These are phyloP conservation scores for Tetrahymena elliotti DNA, from an alignment of 73 alveolate species.

Conservation along the genomic window DNA sequence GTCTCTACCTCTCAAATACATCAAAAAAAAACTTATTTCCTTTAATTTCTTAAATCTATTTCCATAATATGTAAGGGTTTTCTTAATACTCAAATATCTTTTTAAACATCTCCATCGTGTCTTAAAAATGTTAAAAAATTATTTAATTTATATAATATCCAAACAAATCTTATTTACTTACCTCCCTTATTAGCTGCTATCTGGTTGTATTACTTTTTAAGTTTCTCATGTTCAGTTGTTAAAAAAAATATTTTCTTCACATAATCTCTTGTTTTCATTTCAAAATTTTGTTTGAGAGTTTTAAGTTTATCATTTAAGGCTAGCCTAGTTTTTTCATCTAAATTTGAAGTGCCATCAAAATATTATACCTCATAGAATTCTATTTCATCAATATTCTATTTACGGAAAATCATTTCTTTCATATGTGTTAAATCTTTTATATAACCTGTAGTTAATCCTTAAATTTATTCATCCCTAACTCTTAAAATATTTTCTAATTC, in stretches of 20 bases:
- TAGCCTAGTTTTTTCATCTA: constrained; percentile 1
- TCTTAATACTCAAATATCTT: constrained; percentile 1
- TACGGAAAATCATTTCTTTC: background rate
- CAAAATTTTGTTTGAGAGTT: constrained; percentile 20
- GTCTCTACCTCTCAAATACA: constrained; percentile 28
- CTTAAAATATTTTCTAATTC: background rate
- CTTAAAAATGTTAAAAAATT: too few species aligned
- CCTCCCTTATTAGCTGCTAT: background rate
- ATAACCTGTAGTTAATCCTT: background rate
- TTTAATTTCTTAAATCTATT: constrained; percentile 13
- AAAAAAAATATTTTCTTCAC: constrained; percentile 2
- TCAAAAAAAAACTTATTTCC: constrained; percentile 23
- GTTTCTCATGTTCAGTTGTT: background rate
- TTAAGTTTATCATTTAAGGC: background rate
- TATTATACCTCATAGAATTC: constrained; percentile 24
- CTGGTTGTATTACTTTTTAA: background rate
- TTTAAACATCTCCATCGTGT: constrained; percentile 6
- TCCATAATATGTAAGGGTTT: constrained; percentile 36
- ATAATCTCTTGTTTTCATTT: constrained; percentile 11
- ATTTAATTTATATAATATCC: too few species aligned
- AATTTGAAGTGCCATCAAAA: constrained; percentile 19
- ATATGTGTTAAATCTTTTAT: background rate
- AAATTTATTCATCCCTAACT: background rate
- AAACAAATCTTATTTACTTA: too few species aligned
- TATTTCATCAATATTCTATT: background rate